These are phyloP conservation scores for Leishmania gerbilli DNA, from an alignment of 208 protist genomes.

Conservation along the genomic window DNA sequence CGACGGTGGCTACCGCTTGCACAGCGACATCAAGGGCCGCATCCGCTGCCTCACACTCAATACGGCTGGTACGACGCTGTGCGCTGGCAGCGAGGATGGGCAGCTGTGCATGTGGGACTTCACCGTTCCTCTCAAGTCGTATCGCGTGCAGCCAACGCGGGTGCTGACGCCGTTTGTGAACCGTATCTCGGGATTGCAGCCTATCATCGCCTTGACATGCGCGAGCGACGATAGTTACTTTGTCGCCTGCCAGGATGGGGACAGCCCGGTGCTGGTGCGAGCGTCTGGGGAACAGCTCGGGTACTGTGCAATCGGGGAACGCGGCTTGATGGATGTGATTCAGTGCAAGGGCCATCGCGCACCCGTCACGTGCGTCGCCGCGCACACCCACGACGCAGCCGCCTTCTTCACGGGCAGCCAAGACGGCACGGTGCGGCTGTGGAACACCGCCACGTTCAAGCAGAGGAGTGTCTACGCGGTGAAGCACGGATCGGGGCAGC, in stretches of 20 bases:
- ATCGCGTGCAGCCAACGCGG: conserved; percentile 57
- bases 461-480: conserved; percentile 57
- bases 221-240: conserved; percentile 57
- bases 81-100: conserved; percentile 72
- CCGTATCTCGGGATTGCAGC: conserved; percentile 75
- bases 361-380: conserved; percentile 59
- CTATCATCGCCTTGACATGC: conserved; percentile 57
- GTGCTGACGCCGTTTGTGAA: conserved; percentile 83
- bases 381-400: conserved; percentile 36
- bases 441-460: conserved; percentile 50
- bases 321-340: conserved; percentile 70
- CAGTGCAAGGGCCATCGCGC: conserved; percentile 75
- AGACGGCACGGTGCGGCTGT: conserved; percentile 77
- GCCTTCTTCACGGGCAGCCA: conserved; percentile 66
- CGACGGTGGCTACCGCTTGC: conserved; percentile 35
- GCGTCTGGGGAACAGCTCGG: conserved; percentile 60
- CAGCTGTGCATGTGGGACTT: conserved; percentile 86
- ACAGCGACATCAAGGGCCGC: conserved; percentile 52
- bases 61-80: conserved; percentile 50
- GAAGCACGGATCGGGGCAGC: conserved; percentile 75
- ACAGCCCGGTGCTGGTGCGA: conserved; percentile 60
- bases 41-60: conserved; percentile 62
- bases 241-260: conserved; percentile 82
- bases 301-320: conserved; percentile 76
- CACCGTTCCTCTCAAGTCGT: conserved; percentile 34